Evolutionary conservation across 768 basidiomycete species (phyloP).

Genomic region (Termitomyces sp.): DNA sequence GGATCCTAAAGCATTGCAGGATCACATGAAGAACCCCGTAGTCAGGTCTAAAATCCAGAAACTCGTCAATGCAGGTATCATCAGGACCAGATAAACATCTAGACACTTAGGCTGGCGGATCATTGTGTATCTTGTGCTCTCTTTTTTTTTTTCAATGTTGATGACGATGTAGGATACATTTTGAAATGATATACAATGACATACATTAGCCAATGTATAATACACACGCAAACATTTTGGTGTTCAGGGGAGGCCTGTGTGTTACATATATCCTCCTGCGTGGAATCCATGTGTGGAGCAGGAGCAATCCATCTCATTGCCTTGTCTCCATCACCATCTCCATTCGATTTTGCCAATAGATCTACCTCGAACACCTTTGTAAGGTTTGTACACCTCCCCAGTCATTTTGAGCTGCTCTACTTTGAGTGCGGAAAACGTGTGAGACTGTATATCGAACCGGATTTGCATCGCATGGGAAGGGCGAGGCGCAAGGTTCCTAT

Average conservation of each 20-base stretch:
- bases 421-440: constrained; percentile 76
- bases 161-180: constrained; percentile 11
- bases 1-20: constrained; percentile 84
- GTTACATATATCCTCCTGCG: no score
- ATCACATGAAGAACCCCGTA: constrained; percentile 92
- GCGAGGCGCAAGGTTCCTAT: constrained; percentile 37
- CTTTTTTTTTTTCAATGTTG: background rate
- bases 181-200: background rate
- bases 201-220: background rate
- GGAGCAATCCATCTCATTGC: background rate
- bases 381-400: constrained; percentile 83
- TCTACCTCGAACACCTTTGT: constrained; percentile 79
- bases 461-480: constrained; percentile 75
- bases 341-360: constrained; percentile 69
- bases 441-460: constrained; percentile 61
- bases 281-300: background rate
- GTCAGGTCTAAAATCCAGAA: constrained; percentile 83
- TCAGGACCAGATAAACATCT: constrained; percentile 64
- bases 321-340: constrained; percentile 34
- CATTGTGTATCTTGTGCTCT: background rate
- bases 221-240: background rate
- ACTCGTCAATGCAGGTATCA: constrained; percentile 88
- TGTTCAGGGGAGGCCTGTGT: no score
- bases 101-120: background rate
- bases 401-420: constrained; percentile 80